These are phyloP conservation scores for Anaeramoeba ignava DNA, from an alignment of 78 protist genomes.

Conservation along the genomic window DNA sequence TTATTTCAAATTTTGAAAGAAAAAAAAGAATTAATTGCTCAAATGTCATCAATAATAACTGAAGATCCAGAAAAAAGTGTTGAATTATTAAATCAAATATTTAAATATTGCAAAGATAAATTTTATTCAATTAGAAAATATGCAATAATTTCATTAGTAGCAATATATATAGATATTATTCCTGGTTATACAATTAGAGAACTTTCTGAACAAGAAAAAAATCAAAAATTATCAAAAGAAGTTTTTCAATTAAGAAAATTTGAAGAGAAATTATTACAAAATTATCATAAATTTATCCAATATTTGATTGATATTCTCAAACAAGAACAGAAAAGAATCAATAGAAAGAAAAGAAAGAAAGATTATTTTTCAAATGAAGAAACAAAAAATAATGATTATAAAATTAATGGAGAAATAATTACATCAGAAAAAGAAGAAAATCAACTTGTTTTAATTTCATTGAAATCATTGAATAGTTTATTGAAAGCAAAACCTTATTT, in stretches of 20 bases:
- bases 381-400: not conserved
- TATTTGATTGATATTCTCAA: not conserved
- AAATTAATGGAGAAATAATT: too few species aligned
- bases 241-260: not conserved
- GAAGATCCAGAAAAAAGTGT: not conserved
- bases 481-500: constrained; percentile 5
- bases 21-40: not conserved
- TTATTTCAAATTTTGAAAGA: not conserved
- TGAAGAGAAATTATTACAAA: not conserved
- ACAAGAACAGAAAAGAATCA: not conserved
- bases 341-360: not conserved
- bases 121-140: not conserved
- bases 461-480: not conserved
- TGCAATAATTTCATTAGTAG: not conserved
- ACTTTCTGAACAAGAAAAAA: not conserved
- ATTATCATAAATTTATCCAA: not conserved
- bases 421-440: not conserved
- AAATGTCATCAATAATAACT: not conserved
- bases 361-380: not conserved
- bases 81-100: not conserved
- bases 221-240: not conserved
- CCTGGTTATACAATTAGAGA: not conserved
- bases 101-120: not conserved
- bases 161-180: not conserved
- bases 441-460: not conserved